Evolutionary conservation across 108 stramenopile genomes (phyloP).

Genomic region (Skeletonema potamos): DNA sequence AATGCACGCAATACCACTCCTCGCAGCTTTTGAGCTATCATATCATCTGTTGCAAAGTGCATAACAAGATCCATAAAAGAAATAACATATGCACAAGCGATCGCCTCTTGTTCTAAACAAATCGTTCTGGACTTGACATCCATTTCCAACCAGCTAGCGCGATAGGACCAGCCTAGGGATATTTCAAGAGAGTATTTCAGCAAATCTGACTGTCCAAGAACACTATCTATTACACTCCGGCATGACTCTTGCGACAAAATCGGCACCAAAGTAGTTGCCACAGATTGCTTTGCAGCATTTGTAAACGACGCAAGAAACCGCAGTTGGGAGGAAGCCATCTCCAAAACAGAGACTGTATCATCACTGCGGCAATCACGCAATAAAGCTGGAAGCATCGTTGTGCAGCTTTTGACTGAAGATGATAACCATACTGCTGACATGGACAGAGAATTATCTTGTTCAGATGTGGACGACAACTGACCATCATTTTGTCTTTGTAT

Average conservation of each 20-base stretch:
- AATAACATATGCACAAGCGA: slow-evolving; percentile 29
- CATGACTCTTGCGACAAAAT: slow-evolving; percentile 27
- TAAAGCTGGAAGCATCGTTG: slow-evolving; percentile 2
- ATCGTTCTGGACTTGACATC: not conserved
- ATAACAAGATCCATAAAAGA: slow-evolving; percentile 32
- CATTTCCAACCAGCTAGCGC: slow-evolving; percentile 15
- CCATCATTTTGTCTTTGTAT: not conserved
- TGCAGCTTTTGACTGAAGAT: slow-evolving; percentile 22
- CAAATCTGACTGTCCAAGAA: slow-evolving; percentile 25
- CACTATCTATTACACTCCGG: slow-evolving; percentile 12
- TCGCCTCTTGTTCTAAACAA: slow-evolving; percentile 37
- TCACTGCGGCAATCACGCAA: slow-evolving; percentile 2
- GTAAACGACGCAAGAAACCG: slow-evolving; percentile 41
- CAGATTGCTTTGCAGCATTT: slow-evolving; percentile 25
- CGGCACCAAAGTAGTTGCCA: slow-evolving; percentile 25
- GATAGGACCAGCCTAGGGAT: slow-evolving; percentile 25
- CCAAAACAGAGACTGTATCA: slow-evolving; percentile 4
- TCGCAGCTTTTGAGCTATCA: not conserved
- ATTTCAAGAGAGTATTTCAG: slow-evolving; percentile 12
- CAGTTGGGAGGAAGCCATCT: slow-evolving; percentile 33
- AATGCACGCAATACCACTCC: not conserved
- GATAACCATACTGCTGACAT: slow-evolving; percentile 49
- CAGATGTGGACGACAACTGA: slow-evolving; percentile 2
- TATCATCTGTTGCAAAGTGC: not conserved
- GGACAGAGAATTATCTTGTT: slow-evolving; percentile 3